Conservation (phyloP, 2,329 filamentous ascomycete genomes). For the Hypoxylon sp. region DNA sequence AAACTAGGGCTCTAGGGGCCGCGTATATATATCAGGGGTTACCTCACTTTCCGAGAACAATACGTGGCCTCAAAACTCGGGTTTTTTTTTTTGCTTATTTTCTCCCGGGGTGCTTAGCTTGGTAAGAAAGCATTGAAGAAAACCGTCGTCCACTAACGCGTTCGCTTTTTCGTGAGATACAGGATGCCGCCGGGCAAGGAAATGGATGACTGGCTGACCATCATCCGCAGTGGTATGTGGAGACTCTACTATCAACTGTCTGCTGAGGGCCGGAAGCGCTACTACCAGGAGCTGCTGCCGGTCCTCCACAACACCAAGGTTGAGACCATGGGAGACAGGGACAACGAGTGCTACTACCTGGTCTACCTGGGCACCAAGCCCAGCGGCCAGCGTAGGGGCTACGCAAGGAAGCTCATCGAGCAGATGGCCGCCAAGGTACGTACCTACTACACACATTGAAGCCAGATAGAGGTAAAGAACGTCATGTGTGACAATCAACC, state of each 20-base stretch:
- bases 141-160: slow-evolving; percentile 35
- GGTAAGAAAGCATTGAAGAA: slow-evolving; percentile 18
- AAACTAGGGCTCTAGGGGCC: slow-evolving; percentile 34
- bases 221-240: slow-evolving; percentile 83
- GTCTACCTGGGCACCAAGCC: slow-evolving; percentile 86
- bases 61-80: slow-evolving; percentile 36
- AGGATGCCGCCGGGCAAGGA: slow-evolving; percentile 83
- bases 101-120: slow-evolving; percentile 35
- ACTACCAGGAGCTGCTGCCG: slow-evolving; percentile 83
- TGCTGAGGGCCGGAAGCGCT: slow-evolving; percentile 78
- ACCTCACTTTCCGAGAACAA: not conserved
- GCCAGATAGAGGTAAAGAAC: slow-evolving; percentile 6
- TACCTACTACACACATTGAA: slow-evolving; percentile 28
- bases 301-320: slow-evolving; percentile 80
- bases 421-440: slow-evolving; percentile 75
- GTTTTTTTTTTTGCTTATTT: slow-evolving; percentile 36
- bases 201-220: slow-evolving; percentile 80
- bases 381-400: slow-evolving; percentile 78
- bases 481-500: not conserved
- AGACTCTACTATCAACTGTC: slow-evolving; percentile 81
- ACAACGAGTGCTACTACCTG: slow-evolving; percentile 82
- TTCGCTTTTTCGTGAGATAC: slow-evolving; percentile 24
- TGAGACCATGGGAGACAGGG: slow-evolving; percentile 75
- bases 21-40: slow-evolving; percentile 14
- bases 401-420: slow-evolving; percentile 78